Evolutionary conservation across 179 eudicot genomes (phyloP), one percentile per base, ranked within the genome.

Genomic region (Spergularia azorica): DNA sequence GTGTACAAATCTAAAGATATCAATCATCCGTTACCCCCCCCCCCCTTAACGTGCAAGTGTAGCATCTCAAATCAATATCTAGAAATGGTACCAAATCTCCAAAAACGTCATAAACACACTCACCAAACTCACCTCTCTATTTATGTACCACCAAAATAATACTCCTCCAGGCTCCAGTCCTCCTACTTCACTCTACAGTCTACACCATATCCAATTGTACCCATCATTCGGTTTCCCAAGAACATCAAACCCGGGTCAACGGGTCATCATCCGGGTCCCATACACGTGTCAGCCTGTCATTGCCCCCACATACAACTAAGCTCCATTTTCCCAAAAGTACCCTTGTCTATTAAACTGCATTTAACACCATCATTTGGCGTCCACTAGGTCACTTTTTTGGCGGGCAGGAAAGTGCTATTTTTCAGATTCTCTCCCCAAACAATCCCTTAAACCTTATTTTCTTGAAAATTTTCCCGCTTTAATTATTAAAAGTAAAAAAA

Each of bases 291-390:
- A 67, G 2, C 1, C 50, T n/a, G 1, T 5, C 6, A 74, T 36
- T 67, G 70, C 78, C 78, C 72, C 55, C 26, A 81, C 60, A 38
- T 71, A 64, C 26, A 17, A n/a, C 50, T 17, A 48, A 76, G 81
- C 84, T 67, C 32, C 84, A 80, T 72, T 80, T 83, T 71, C 83
- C 86, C 71, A 85, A 76, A 83, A 76, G 72, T 69, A 70, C 84
- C 64, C 73, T 18, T 63, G 10, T 55, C 61, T n/a, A 77, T 81
- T 81, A 61, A 86, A 83, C 87, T 76, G 54, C 39, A 89, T 92
- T 92, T 88, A 83, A 92, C 86, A 84, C 63, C 81, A 81, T 77
- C 83, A 79, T 83, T 86, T 92, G 82, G 86, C 87, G 87, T 92
- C 97, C 93, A 80, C 88, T 26, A 79, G 61, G 88, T 76, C 84